Base-by-base conservation (phyloP, 2,329 filamentous ascomycete genomes). In the Penicillium sp. region DNA sequence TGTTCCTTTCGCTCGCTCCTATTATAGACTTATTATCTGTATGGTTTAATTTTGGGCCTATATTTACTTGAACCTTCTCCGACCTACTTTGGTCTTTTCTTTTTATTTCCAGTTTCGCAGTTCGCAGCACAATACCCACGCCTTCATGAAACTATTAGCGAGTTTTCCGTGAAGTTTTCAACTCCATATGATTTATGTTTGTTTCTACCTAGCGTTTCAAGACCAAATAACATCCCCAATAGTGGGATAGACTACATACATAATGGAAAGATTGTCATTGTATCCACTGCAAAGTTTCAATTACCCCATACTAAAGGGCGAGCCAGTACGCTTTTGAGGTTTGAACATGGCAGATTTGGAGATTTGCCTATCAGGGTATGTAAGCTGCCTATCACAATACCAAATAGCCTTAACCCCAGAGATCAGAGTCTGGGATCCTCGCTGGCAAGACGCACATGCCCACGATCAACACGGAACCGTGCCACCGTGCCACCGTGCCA, bases 331-430 rank as follows among this genome's bases (percentile, higher is more conserved):
- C 48, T 56, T 19, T 17, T 30, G 8, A 29, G 35, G 23, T 44
- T 26, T 31, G 23, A 51, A 23, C 46, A 11, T n/a, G 30, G 11
- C 35, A 41, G 35, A 41, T 41, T 41, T 41, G 35, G 11, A 41
- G 9, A 41, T 41, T 41, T 41, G 15, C 9, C 35, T 11, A 41
- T 13, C 13, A 13, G 35, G 56, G 29, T 35, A 58, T 49, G 48
- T 47, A 19, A 9, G 30, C 7, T 56, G 59, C 50, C 52, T 44
- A 62, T 64, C 56, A 49, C 44, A 64, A 64, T 59, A 44, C 55
- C 45, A 54, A 57, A 54, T 44, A 41, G 46, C 29, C 19, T 56
- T 51, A 59, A 56, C 54, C 51, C 51, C 59, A 47, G 58, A 50
- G 48, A 56, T 26, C 26, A 6, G 26, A 26, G 26, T 26, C 26